Evolutionary conservation across 306 rosid genomes (phyloP).

Genomic region (Quercus suber): DNA sequence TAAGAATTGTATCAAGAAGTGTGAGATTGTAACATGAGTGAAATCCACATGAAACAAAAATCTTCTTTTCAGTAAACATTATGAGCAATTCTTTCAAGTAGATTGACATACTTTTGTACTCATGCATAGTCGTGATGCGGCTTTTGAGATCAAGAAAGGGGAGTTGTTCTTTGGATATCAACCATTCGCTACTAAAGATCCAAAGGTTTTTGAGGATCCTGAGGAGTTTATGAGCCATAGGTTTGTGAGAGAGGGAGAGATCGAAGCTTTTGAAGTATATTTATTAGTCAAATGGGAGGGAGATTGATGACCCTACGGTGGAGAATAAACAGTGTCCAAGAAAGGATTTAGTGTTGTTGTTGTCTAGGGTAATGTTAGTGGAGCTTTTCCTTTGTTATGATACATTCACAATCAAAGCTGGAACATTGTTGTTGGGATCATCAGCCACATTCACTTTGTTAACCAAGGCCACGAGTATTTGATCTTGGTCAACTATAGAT

Average conservation of each 20-base stretch:
- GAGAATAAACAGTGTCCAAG: slow-evolving; percentile 47
- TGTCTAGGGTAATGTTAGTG: slow-evolving; percentile 29
- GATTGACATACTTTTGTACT: neutral
- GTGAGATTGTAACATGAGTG: neutral
- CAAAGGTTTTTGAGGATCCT: slow-evolving; percentile 38
- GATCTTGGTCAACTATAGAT: neutral
- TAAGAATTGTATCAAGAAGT: neutral
- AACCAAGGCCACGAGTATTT: slow-evolving; percentile 12
- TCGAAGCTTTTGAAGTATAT: slow-evolving; percentile 47
- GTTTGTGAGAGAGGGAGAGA: slow-evolving; percentile 33
- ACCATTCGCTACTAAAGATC: slow-evolving; percentile 67
- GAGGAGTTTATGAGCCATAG: slow-evolving; percentile 47
- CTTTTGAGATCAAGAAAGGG: slow-evolving; percentile 62
- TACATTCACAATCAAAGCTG: slow-evolving; percentile 23
- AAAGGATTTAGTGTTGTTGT: slow-evolving; percentile 31
- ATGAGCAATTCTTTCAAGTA: neutral
- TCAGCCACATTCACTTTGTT: slow-evolving; percentile 27
- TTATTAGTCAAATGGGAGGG: slow-evolving; percentile 44
- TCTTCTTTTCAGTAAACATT: neutral
- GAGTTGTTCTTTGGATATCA: slow-evolving; percentile 77
- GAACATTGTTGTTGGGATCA: slow-evolving; percentile 14
- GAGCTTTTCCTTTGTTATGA: slow-evolving; percentile 43
- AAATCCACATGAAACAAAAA: neutral
- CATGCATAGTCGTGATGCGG: slow-evolving; percentile 46
- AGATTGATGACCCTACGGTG: slow-evolving; percentile 32